Percentiles rank a stretch among this genome's conserved stretches.
phyloP scores from a whole-genome alignment of 225 moss, liverwort and hornwort species.

The Ulota crispa region DNA sequence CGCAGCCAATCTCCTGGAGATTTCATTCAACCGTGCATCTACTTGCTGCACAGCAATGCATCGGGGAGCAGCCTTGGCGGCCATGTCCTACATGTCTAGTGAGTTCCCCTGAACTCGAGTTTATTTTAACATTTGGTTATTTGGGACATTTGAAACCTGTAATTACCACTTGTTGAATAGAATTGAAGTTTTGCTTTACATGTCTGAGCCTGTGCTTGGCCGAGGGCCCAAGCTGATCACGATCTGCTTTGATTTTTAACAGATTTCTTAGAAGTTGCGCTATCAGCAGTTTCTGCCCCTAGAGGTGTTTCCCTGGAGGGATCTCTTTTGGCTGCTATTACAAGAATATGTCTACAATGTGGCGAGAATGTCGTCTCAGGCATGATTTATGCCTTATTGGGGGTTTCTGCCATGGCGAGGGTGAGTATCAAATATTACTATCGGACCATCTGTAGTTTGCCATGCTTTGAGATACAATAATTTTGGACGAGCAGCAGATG shows the following conservation, averaged over 20 bases:
- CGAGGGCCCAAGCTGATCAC: constrained; percentile 21
- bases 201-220: neutral
- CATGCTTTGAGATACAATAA: neutral
- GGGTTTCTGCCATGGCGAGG: constrained; percentile 94
- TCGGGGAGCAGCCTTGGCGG: constrained; percentile 85
- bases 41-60: constrained; percentile 99
- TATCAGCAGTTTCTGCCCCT: constrained; percentile 69
- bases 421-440: constrained; percentile 41
- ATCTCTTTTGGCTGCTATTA: constrained; percentile 58
- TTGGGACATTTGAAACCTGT: neutral
- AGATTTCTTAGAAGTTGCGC: constrained; percentile 84
- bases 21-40: constrained; percentile 86
- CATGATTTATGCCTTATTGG: constrained; percentile 90
- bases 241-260: constrained; percentile 21
- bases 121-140: neutral
- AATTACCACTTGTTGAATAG: neutral
- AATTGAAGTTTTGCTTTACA: neutral
- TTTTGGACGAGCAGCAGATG: neutral
- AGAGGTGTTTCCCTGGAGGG: constrained; percentile 52
- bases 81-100: constrained; percentile 98
- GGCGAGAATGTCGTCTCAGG: constrained; percentile 93
- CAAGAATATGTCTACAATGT: constrained; percentile 72
- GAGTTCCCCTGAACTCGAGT: constrained; percentile 30
- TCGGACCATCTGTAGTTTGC: neutral
- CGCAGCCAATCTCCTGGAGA: constrained; percentile 75